Evolutionary conservation across 176 grass and related monocot genomes (phyloP).

Genomic region (Chloris gayana): DNA sequence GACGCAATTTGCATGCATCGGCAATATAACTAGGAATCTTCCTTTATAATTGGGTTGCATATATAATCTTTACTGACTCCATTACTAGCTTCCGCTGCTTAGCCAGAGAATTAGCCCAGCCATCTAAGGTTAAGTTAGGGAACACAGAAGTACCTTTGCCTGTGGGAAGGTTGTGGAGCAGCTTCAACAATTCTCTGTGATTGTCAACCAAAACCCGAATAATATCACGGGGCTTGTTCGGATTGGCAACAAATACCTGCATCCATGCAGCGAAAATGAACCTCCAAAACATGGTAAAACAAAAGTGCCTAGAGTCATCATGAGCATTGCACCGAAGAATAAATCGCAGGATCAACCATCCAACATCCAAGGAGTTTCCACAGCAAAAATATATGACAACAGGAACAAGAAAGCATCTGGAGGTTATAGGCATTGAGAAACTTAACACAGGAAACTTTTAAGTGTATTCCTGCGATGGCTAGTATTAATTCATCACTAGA

Average conservation of each 20-base stretch:
- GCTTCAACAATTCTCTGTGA: conserved; percentile 78
- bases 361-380: too few species aligned
- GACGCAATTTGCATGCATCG: not conserved
- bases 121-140: conserved; percentile 13
- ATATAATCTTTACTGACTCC: conserved; percentile 7
- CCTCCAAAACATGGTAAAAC: conserved; percentile 17
- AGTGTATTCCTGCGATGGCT: not conserved
- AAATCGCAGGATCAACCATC: too few species aligned
- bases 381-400: too few species aligned
- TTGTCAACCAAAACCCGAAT: conserved; percentile 71
- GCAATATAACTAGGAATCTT: conserved; percentile 15
- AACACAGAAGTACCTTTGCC: conserved; percentile 63
- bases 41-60: not conserved
- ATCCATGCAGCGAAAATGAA: conserved; percentile 39
- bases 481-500: not conserved
- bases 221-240: conserved; percentile 83
- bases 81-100: conserved; percentile 22
- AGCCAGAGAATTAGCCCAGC: conserved; percentile 5
- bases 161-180: conserved; percentile 79
- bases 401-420: too few species aligned
- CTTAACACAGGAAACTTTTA: not conserved
- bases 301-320: not conserved
- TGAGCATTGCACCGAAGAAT: not conserved
- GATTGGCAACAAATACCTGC: conserved; percentile 98
- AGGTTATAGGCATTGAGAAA: not conserved